phyloP scores from a whole-genome alignment of 202 grass and related monocot species.

The Zoysia matrella region DNA sequence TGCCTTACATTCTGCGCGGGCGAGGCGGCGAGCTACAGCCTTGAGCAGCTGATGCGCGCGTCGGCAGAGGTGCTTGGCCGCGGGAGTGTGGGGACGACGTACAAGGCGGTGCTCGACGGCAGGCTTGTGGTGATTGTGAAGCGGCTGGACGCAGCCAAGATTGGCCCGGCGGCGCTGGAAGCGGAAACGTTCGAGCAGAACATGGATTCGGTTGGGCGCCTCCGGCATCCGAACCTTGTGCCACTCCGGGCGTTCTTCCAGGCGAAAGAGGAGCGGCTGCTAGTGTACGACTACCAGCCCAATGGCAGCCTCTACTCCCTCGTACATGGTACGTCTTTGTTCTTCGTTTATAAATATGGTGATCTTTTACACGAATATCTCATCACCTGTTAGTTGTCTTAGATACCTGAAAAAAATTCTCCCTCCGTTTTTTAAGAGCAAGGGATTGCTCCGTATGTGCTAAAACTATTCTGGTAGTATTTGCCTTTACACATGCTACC shows the following conservation, averaged over 20 bases:
- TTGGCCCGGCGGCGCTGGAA: constrained; percentile 61
- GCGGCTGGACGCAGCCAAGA: constrained; percentile 75
- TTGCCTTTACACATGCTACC: not conserved
- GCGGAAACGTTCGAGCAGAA: constrained; percentile 84
- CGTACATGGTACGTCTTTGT: constrained; percentile 61
- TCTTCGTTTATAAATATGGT: not conserved
- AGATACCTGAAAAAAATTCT: too few species aligned
- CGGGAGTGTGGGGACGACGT: constrained; percentile 87
- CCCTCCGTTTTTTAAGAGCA: too few species aligned
- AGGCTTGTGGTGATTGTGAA: constrained; percentile 79
- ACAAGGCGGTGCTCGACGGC: constrained; percentile 83
- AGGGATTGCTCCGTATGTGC: not conserved
- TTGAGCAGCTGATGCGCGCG: too few species aligned
- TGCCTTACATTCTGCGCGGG: constrained; percentile 91
- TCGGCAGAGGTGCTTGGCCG: too few species aligned
- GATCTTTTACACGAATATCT: not conserved
- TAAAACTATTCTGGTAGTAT: not conserved
- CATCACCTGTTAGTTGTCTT: constrained; percentile 11
- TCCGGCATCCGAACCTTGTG: constrained; percentile 91
- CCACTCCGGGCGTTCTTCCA: constrained; percentile 67
- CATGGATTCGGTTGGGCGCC: constrained; percentile 86
- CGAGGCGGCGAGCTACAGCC: constrained; percentile 45
- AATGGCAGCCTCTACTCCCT: constrained; percentile 72
- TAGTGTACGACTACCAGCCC: too few species aligned
- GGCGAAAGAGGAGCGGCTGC: too few species aligned